Percentiles rank a stretch among this genome's conserved stretches.
Conservation (phyloP, 768 basidiomycete genomes). For the Rhizopogon vulgaris region DNA sequence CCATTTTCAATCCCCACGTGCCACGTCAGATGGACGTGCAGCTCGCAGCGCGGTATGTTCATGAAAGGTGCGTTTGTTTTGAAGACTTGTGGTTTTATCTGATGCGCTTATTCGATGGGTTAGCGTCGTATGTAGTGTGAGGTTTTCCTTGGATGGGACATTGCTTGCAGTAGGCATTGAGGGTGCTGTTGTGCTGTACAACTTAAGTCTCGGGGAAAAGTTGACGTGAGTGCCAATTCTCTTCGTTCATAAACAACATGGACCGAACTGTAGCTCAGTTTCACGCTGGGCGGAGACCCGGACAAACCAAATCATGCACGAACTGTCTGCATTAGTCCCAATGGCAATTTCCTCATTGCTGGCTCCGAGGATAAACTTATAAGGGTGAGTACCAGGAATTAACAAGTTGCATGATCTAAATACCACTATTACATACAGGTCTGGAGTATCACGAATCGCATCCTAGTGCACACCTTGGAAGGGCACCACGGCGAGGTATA, state of each 20-base stretch:
- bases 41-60: constrained; percentile 24
- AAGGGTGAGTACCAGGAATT: constrained; percentile 47
- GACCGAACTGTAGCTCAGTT: not conserved
- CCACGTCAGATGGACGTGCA: constrained; percentile 74
- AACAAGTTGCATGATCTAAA: not conserved
- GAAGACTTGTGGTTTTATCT: not conserved
- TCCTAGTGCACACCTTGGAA: constrained; percentile 64
- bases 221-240: constrained; percentile 15
- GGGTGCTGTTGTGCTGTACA: constrained; percentile 25
- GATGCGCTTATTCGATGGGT: not conserved
- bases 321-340: constrained; percentile 74
- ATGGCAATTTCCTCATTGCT: constrained; percentile 66
- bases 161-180: constrained; percentile 71
- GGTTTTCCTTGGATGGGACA: constrained; percentile 92
- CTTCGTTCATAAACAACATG: not conserved
- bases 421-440: constrained; percentile 44
- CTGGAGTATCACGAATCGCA: constrained; percentile 86
- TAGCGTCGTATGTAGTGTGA: constrained; percentile 84
- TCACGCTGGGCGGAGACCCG: not conserved
- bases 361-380: constrained; percentile 92
- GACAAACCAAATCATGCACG: constrained; percentile 24
- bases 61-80: not conserved
- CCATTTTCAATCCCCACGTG: constrained; percentile 76
- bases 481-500: constrained; percentile 94
- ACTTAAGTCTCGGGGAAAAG: constrained; percentile 20